A percentile compares a stretch with the other conserved stretches of the same genome.
phyloP scores from a whole-genome alignment of 768 basidiomycete genomes.

The Hirschioporus abietinus region DNA sequence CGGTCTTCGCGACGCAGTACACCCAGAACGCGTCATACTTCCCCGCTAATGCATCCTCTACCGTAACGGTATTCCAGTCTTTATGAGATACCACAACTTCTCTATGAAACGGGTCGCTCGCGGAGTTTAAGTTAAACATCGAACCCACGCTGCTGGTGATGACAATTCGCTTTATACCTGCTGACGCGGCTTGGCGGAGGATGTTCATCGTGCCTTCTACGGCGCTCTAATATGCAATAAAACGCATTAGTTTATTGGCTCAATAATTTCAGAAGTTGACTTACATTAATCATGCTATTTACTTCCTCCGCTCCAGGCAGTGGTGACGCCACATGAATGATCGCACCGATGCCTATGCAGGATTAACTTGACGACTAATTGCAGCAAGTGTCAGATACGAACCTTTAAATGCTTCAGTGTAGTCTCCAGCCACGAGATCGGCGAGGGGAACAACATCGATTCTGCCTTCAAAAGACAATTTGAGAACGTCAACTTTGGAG shows the following conservation, averaged over 20 bases:
- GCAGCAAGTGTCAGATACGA: neutral
- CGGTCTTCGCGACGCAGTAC: neutral
- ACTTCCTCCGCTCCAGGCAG: neutral
- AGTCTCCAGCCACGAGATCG: neutral
- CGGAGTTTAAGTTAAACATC: neutral
- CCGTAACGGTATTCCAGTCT: conserved; percentile 1
- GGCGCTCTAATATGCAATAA: neutral
- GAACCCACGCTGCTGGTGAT: conserved; percentile 1
- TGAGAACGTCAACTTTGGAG: neutral
- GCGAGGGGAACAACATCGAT: neutral
- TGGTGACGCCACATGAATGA: neutral
- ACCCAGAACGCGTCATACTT: neutral
- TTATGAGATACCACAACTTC: neutral
- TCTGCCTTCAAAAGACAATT: neutral
- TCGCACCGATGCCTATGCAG: neutral
- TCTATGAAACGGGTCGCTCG: neutral
- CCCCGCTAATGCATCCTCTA: neutral
- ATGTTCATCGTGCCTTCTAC: neutral
- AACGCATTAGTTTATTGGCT: neutral
- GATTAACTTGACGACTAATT: neutral
- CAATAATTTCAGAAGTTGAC: neutral
- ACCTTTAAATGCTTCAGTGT: neutral
- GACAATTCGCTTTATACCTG: neutral
- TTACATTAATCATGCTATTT: neutral
- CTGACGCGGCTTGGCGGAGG: neutral